Base-by-base conservation (phyloP, 164 flowering plant species). In the Umbilicus rupestris region DNA sequence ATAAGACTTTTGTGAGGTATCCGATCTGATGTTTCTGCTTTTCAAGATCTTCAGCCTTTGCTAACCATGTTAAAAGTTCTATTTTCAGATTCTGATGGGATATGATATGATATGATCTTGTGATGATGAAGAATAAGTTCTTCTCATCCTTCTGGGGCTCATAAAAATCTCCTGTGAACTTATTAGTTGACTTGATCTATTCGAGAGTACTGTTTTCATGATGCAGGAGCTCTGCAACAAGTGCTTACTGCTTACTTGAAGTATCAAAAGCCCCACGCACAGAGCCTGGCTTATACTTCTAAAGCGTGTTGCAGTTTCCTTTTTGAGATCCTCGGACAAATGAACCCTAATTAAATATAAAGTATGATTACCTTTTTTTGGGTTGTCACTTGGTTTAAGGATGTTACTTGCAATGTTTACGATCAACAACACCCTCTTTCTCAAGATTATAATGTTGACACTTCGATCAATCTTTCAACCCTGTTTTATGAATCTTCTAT, bases 81-180 rank as follows among this genome's bases (percentile, higher is more conserved):
- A 50, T 20, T 22, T 14, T 50, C 9, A 47, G 19, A 19, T 47
- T n/a, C 52, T 47, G 57, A 50, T 50, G n/a, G n/a, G 28, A 20
- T 24, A 50, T 26, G 28, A 20, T 50, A 50, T 50, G 28, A 6
- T 1, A 26, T 35, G 37, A 35, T 35, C n/a, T n/a, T n/a, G n/a
- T n/a, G n/a, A n/a, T n/a, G n/a, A 50, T 22, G 57, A n/a, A n/a
- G 57, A 50, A 50, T 50, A 50, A 26, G n/a, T 50, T 28, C n/a
- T n/a, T n/a, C n/a, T 50, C 22, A 8, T 28, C 17, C 28, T 28
- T 55, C n/a, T n/a, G n/a, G n/a, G n/a, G 60, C 11, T 55, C 60
- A n/a, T n/a, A n/a, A 24, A 55, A 55, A 55, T 16, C 31, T 55
- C 33, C 19, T 55, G 15, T 26, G 14, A 12, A 22, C 12, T 55